A percentile compares a stretch with the other conserved stretches of the same genome.
phyloP scores from a whole-genome alignment of 768 basidiomycete species.

The Amyloporia xantha region DNA sequence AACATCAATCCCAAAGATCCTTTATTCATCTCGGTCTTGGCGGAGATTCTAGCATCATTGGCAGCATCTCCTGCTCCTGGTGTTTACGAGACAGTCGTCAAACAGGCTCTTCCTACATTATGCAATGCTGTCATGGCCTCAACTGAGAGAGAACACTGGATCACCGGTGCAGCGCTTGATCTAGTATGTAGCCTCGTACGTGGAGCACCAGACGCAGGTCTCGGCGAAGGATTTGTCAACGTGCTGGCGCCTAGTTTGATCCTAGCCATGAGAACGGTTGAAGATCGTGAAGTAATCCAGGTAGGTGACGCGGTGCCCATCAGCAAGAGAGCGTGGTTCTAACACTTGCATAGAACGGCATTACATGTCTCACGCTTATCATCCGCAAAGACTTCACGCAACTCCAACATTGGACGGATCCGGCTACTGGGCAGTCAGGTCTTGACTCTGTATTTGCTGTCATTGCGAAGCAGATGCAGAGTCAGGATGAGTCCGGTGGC shows the following conservation, averaged over 20 bases:
- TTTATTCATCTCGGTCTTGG: constrained; percentile 77
- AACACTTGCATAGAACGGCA: constrained; percentile 54
- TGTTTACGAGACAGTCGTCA: constrained; percentile 68
- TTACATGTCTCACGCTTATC: constrained; percentile 72
- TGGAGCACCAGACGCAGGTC: constrained; percentile 53
- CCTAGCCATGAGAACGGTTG: constrained; percentile 54
- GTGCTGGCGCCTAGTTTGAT: constrained; percentile 73
- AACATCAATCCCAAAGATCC: constrained; percentile 52
- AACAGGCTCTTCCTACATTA: constrained; percentile 66
- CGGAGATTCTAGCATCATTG: constrained; percentile 71
- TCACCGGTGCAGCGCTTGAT: constrained; percentile 77
- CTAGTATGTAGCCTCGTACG: constrained; percentile 66
- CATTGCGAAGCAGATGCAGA: constrained; percentile 70
- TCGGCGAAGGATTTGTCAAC: constrained; percentile 79
- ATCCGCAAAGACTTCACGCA: constrained; percentile 85
- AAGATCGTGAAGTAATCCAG: constrained; percentile 84
- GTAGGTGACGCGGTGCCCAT: constrained; percentile 27
- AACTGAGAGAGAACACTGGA: constrained; percentile 60
- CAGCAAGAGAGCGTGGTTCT: neutral
- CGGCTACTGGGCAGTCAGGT: constrained; percentile 57
- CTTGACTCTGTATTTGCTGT: constrained; percentile 68
- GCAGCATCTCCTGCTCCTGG: constrained; percentile 51
- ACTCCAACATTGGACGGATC: constrained; percentile 68
- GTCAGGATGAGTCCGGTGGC: constrained; percentile 86
- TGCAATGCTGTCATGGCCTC: constrained; percentile 56